Evolutionary conservation across 345 rosid genomes (phyloP).

Genomic region (Carallia pectinifolia): DNA sequence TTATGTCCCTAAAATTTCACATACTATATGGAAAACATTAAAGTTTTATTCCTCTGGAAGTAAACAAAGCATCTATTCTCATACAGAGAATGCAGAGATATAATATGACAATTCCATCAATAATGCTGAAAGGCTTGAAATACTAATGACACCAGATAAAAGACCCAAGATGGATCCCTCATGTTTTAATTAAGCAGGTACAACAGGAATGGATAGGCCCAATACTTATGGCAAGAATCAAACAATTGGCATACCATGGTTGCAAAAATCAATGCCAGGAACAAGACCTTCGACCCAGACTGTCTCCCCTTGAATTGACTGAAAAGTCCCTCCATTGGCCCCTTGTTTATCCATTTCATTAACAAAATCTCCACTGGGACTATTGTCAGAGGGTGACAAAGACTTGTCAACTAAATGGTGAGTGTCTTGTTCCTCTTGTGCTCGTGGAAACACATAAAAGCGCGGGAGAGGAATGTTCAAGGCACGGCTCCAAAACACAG

Average conservation of each 20-base stretch:
- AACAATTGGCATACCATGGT: constrained; percentile 64
- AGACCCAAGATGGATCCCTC: background rate
- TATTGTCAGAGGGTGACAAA: constrained; percentile 20
- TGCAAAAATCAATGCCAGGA: constrained; percentile 96
- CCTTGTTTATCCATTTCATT: constrained; percentile 30
- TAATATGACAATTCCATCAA: background rate
- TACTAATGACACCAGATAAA: background rate
- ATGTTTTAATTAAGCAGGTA: too few species aligned
- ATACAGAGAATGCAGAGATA: background rate
- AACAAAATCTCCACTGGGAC: constrained; percentile 15
- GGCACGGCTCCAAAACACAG: constrained; percentile 95
- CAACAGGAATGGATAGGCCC: too few species aligned
- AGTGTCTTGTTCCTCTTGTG: constrained; percentile 35
- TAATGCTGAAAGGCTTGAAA: background rate
- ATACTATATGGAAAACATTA: background rate
- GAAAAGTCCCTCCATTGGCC: constrained; percentile 33
- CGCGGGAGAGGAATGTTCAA: constrained; percentile 88
- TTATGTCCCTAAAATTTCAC: background rate
- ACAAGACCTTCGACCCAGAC: constrained; percentile 97
- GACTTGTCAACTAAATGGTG: constrained; percentile 13
- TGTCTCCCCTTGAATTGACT: constrained; percentile 49
- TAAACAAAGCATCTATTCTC: background rate
- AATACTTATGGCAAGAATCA: background rate
- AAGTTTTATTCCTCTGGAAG: background rate
- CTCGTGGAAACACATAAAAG: constrained; percentile 78